Evolutionary conservation across 2,329 filamentous ascomycete genomes (phyloP).

Genomic region (Phyllachora maydis): DNA sequence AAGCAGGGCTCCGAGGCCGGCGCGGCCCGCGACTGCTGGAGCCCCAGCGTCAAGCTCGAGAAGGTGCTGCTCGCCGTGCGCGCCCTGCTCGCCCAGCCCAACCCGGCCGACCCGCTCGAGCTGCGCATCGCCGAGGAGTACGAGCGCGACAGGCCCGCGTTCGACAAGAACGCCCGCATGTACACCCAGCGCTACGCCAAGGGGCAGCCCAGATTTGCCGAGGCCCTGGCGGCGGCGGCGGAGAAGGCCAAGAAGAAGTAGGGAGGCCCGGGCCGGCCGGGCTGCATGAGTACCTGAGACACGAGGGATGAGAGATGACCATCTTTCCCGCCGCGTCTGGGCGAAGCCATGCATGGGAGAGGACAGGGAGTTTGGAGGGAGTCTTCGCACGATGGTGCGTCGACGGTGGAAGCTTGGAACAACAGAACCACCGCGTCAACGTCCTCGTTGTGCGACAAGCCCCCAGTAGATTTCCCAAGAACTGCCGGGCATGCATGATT

Average conservation of each 20-base stretch:
- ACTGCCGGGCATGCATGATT: no score
- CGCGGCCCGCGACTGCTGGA: constrained; percentile 96
- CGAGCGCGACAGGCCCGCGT: constrained; percentile 43
- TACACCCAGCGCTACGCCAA: constrained; percentile 58
- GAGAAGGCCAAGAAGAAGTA: background rate
- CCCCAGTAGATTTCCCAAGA: no score
- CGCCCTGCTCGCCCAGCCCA: constrained; percentile 57
- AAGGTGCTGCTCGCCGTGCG: constrained; percentile 61
- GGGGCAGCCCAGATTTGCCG: constrained; percentile 15
- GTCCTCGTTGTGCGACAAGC: no score
- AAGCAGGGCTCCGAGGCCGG: no score
- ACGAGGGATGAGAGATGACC: no score
- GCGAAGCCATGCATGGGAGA: no score
- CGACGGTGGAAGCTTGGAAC: no score
- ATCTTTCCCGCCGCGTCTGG: no score
- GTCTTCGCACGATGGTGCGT: no score
- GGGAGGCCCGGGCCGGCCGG: background rate
- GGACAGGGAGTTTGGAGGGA: no score
- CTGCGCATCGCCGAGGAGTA: constrained; percentile 70
- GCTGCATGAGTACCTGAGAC: no score
- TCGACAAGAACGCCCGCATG: constrained; percentile 53
- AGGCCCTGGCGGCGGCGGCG: constrained; percentile 1
- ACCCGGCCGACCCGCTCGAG: constrained; percentile 81
- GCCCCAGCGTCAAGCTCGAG: constrained; percentile 59
- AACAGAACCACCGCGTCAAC: no score